Evolutionary conservation across 1,139 yeast species (phyloP).

Genomic region (Hemisphaericaspora subhashii): DNA sequence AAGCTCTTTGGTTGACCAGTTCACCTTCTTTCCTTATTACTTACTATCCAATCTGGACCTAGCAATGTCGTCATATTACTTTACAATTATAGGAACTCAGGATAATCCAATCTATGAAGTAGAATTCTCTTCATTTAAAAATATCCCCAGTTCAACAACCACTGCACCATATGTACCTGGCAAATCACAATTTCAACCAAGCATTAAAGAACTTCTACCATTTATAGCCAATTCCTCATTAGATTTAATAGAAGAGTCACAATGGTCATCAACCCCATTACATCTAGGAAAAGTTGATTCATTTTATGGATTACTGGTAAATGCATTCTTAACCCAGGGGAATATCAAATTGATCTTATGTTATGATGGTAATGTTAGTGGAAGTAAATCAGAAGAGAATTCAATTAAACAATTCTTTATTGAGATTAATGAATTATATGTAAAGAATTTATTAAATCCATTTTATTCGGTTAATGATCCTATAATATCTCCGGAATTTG

Average conservation of each 20-base stretch:
- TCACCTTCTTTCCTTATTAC: too few species aligned
- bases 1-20: too few species aligned
- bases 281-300: constrained; percentile 80
- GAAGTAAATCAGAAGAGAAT: constrained; percentile 53
- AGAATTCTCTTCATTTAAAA: constrained; percentile 75
- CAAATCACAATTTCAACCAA: constrained; percentile 63
- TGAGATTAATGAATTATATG: constrained; percentile 85
- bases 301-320: constrained; percentile 77
- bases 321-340: constrained; percentile 86
- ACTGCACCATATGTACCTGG: constrained; percentile 53
- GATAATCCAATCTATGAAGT: constrained; percentile 88
- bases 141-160: constrained; percentile 12
- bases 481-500: constrained; percentile 74
- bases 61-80: constrained; percentile 67
- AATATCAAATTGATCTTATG: constrained; percentile 79
- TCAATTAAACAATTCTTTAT: constrained; percentile 78
- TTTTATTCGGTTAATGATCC: constrained; percentile 79
- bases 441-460: constrained; percentile 82
- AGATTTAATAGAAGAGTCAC: constrained; percentile 85
- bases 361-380: constrained; percentile 50
- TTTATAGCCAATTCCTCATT: constrained; percentile 85
- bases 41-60: too few species aligned
- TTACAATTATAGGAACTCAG: constrained; percentile 83
- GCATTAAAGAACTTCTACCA: constrained; percentile 78
- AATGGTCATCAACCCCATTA: constrained; percentile 69